A percentile compares a stretch with the other conserved stretches of the same genome.
phyloP scores from a whole-genome alignment of 148 eudicot genomes.

The Vaccinium vitisidaea region DNA sequence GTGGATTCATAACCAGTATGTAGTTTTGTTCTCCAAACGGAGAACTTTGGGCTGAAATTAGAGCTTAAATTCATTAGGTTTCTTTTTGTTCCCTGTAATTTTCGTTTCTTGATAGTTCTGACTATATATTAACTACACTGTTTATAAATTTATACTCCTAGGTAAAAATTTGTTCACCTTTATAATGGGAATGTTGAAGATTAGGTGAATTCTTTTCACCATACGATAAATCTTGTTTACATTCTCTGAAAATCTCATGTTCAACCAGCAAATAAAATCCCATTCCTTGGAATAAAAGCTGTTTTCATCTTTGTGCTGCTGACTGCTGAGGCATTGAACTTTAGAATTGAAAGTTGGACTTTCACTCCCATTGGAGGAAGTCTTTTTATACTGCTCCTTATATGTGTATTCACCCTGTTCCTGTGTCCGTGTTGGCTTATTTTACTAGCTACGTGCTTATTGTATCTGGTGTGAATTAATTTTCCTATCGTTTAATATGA shows the following conservation, averaged over 20 bases:
- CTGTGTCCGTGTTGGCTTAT: background rate
- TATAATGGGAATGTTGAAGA: background rate
- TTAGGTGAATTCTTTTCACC: background rate
- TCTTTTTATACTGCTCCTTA: background rate
- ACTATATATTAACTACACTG: background rate
- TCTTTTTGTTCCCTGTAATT: background rate
- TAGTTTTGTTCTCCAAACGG: background rate
- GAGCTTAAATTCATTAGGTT: background rate
- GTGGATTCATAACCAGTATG: background rate
- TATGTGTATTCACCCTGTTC: background rate
- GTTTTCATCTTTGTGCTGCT: background rate
- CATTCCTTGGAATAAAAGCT: background rate
- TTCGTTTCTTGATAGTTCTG: background rate
- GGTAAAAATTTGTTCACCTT: background rate
- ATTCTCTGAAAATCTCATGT: background rate
- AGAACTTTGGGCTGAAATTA: background rate
- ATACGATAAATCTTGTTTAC: background rate
- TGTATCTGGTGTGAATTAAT: background rate
- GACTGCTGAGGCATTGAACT: conserved; percentile 5
- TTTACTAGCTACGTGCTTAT: background rate
- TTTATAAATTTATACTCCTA: background rate
- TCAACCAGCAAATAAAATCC: background rate
- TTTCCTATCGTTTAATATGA: background rate
- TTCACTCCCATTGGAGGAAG: background rate
- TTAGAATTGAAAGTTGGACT: background rate